A percentile compares a stretch with the other conserved stretches of the same genome.
Evolutionary conservation across 768 basidiomycete genomes (phyloP).

Genomic region (Filobasidium floriforme): DNA sequence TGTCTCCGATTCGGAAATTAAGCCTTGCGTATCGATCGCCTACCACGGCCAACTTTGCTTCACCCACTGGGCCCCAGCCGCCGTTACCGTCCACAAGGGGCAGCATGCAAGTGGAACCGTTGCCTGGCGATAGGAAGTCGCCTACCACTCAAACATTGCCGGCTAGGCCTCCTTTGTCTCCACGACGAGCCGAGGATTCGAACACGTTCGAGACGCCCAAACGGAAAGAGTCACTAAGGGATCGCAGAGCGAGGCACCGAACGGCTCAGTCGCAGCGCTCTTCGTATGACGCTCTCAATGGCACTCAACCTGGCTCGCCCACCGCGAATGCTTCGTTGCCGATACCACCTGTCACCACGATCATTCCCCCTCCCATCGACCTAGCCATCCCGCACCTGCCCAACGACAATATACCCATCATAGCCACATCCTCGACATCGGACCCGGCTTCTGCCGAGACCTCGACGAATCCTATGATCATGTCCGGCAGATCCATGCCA

Average conservation of each 20-base stretch:
- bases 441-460: background rate
- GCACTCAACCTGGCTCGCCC: background rate
- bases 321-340: too few species aligned
- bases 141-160: too few species aligned
- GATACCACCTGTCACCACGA: background rate
- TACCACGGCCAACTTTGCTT: too few species aligned
- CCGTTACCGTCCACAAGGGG: too few species aligned
- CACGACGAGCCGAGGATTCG: too few species aligned
- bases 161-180: too few species aligned
- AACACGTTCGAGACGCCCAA: background rate
- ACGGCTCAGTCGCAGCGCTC: background rate
- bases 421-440: background rate
- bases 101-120: too few species aligned
- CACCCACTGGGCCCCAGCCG: too few species aligned
- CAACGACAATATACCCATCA: background rate
- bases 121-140: too few species aligned
- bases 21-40: too few species aligned
- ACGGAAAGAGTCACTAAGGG: slow-evolving; percentile 1
- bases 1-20: too few species aligned
- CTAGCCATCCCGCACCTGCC: background rate
- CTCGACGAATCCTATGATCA: background rate
- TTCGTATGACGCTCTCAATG: background rate
- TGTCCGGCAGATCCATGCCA: background rate
- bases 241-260: background rate
- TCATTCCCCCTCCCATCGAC: background rate